Conservation (phyloP, 139 green algal species). For the Gonium pectorale region DNA sequence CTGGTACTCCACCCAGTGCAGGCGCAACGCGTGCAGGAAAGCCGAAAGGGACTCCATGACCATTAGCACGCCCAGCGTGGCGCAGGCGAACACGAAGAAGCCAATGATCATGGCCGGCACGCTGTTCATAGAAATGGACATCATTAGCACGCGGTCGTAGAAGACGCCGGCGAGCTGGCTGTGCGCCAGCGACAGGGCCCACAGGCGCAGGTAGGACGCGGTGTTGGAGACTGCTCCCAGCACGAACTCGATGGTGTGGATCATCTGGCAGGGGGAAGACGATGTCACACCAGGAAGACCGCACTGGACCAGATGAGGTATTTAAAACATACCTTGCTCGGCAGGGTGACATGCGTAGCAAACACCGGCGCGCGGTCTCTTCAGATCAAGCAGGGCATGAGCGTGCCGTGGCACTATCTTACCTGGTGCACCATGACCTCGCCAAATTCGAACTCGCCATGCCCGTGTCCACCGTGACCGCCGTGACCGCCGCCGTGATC, state of each 20-base stretch:
- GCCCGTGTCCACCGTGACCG: conserved; percentile 51
- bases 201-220: conserved; percentile 97
- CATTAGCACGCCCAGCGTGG: conserved; percentile 97
- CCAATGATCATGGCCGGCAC: conserved; percentile 72
- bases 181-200: conserved; percentile 97
- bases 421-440: conserved; percentile 59
- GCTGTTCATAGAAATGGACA: conserved; percentile 61
- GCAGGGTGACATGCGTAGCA: no score
- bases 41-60: conserved; percentile 97
- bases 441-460: conserved; percentile 89
- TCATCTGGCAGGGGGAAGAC: conserved; percentile 58
- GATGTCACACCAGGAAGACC: no score
- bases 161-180: conserved; percentile 94
- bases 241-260: conserved; percentile 99
- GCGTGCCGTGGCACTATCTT: not conserved
- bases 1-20: conserved; percentile 96
- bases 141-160: conserved; percentile 95
- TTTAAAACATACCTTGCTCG: no score
- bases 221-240: conserved; percentile 98
- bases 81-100: conserved; percentile 93
- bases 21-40: conserved; percentile 97
- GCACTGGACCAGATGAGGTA: no score
- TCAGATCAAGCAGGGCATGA: no score
- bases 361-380: no score
- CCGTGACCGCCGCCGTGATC: conserved; percentile 9